Evolutionary conservation across 2,329 filamentous ascomycete species (phyloP).

Genomic region (Nemania sp.): DNA sequence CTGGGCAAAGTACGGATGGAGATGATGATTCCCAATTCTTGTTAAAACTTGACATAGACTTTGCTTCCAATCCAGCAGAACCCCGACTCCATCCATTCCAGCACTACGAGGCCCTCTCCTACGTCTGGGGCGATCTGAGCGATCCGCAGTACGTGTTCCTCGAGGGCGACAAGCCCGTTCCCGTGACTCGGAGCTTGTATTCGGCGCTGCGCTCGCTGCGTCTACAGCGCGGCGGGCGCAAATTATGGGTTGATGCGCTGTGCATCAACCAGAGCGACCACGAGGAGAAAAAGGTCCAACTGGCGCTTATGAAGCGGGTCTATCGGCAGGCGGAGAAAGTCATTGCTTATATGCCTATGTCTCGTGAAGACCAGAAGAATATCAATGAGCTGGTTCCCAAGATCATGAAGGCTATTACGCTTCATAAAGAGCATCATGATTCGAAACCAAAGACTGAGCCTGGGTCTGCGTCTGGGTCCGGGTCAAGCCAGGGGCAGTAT

Average conservation of each 20-base stretch:
- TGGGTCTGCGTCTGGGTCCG: too few relatives aligned
- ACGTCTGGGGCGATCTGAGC: conserved; percentile 16
- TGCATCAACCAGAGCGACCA: conserved; percentile 16
- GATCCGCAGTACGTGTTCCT: conserved; percentile 13
- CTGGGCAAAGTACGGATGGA: background rate
- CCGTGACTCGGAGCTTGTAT: conserved; percentile 14
- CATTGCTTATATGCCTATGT: conserved; percentile 12
- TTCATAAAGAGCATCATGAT: background rate
- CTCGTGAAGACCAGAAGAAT: conserved; percentile 1
- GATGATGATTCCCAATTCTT: conserved; percentile 4
- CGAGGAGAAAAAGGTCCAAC: conserved; percentile 17
- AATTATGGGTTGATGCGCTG: conserved; percentile 18
- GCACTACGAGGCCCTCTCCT: conserved; percentile 22
- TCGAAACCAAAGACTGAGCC: background rate
- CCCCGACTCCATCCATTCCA: conserved; percentile 14
- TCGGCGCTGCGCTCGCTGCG: conserved; percentile 15
- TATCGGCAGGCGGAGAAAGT: conserved; percentile 17
- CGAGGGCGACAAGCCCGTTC: background rate
- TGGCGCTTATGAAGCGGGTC: conserved; percentile 12
- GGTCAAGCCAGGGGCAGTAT: background rate
- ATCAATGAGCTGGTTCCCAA: conserved; percentile 10
- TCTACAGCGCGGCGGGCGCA: background rate
- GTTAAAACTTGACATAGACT: conserved; percentile 9
- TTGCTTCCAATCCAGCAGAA: background rate
- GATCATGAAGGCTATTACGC: conserved; percentile 1